These are phyloP conservation scores for Jatropha podagrica DNA, from an alignment of 441 rosid species.

Conservation along the genomic window DNA sequence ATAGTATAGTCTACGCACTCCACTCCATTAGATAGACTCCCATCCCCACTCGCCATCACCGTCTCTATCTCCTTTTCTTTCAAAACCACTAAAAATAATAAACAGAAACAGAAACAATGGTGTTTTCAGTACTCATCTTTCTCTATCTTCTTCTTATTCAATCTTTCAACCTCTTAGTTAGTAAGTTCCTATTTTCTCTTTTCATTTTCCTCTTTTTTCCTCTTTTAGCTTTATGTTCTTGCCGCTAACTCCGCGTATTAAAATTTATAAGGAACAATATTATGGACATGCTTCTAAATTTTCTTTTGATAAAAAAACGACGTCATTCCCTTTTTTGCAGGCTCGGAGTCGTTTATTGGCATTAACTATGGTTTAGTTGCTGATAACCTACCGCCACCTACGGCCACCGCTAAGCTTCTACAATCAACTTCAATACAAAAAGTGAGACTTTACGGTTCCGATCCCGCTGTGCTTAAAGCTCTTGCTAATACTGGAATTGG, in stretches of 20 bases:
- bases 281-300: too few species aligned
- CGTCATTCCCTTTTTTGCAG: conserved; percentile 33
- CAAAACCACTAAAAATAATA: too few species aligned
- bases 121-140: conserved; percentile 18
- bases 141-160: conserved; percentile 42
- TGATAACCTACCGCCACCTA: conserved; percentile 88
- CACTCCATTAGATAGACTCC: too few species aligned
- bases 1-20: too few species aligned
- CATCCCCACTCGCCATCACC: too few species aligned
- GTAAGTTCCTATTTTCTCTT: conserved; percentile 32
- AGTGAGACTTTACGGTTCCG: conserved; percentile 81
- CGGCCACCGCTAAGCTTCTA: conserved; percentile 72
- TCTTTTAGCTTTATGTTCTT: neutral
- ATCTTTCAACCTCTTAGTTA: conserved; percentile 29
- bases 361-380: conserved; percentile 90
- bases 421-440: conserved; percentile 67
- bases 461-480: conserved; percentile 72
- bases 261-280: too few species aligned
- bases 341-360: conserved; percentile 73
- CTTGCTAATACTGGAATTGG: conserved; percentile 81
- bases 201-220: neutral
- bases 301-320: too few species aligned
- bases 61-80: neutral
- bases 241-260: too few species aligned
- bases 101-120: conserved; percentile 6